Evolutionary conservation across 179 eudicot species (phyloP).

Genomic region (Camellia oleifera): DNA sequence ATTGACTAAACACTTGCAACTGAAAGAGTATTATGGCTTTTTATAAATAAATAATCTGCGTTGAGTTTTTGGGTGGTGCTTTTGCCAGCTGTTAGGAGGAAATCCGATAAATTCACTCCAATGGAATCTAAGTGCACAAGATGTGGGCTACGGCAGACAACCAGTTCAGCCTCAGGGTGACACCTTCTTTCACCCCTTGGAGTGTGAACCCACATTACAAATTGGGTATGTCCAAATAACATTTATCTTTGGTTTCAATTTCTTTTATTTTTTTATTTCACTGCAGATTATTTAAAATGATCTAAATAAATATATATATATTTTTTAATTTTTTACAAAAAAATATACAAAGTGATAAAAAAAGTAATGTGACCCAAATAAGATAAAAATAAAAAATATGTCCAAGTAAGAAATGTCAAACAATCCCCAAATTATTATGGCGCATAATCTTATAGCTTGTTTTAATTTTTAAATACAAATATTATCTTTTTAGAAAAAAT

Average conservation of each 20-base stretch:
- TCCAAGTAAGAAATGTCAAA: too few relatives aligned
- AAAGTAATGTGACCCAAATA: too few relatives aligned
- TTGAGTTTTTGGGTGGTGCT: background rate
- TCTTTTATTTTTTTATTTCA: background rate
- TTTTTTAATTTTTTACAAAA: too few relatives aligned
- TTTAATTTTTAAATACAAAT: too few relatives aligned
- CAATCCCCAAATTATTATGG: too few relatives aligned
- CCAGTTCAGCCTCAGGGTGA: slow-evolving; percentile 52
- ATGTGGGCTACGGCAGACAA: slow-evolving; percentile 58
- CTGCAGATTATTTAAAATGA: too few relatives aligned
- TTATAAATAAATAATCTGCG: background rate
- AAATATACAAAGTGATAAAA: too few relatives aligned
- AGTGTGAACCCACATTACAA: slow-evolving; percentile 84
- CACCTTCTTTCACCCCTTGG: slow-evolving; percentile 72
- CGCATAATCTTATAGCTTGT: too few relatives aligned
- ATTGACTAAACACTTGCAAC: background rate
- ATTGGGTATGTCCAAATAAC: slow-evolving; percentile 55
- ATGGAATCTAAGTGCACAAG: slow-evolving; percentile 57
- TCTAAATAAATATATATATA: too few relatives aligned
- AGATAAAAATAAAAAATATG: too few relatives aligned
- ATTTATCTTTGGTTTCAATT: background rate
- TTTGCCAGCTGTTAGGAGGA: slow-evolving; percentile 68
- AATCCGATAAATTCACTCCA: slow-evolving; percentile 48
- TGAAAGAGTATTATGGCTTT: background rate
- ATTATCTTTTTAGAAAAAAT: too few relatives aligned